Evolutionary conservation across 2,329 filamentous ascomycete genomes (phyloP).

Genomic region (Celoporthe dispersa): DNA sequence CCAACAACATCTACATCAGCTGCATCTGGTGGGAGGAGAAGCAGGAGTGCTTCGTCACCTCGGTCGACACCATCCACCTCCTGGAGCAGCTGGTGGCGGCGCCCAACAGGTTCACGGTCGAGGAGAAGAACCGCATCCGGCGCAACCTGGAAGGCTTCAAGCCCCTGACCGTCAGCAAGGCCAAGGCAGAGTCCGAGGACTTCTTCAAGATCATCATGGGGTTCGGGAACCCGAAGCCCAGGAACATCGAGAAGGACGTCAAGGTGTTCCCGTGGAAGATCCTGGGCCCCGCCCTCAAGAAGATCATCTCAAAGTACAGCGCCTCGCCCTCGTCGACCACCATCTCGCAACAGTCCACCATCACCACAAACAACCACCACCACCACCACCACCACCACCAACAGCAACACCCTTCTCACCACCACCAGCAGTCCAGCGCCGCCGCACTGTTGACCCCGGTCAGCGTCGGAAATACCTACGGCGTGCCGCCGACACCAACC

Average conservation of each 20-base stretch:
- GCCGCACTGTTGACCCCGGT: constrained; percentile 43
- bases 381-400: too few relatives aligned
- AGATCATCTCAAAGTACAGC: constrained; percentile 96
- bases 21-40: constrained; percentile 98
- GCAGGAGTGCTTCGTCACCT: constrained; percentile 89
- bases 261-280: constrained; percentile 99
- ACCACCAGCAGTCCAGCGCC: constrained; percentile 18
- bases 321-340: constrained; percentile 40
- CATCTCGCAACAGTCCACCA: constrained; percentile 32
- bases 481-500: constrained; percentile 53
- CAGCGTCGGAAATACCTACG: constrained; percentile 46
- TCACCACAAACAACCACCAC: constrained; percentile 29
- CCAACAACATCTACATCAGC: constrained; percentile 90
- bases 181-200: constrained; percentile 88
- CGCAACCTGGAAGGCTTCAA: constrained; percentile 94
- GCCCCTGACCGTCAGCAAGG: constrained; percentile 90
- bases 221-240: constrained; percentile 90
- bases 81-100: constrained; percentile 84
- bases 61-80: constrained; percentile 95
- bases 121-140: constrained; percentile 97
- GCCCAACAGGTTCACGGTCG: constrained; percentile 82
- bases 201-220: constrained; percentile 99
- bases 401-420: too few relatives aligned
- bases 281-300: constrained; percentile 83
- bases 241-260: constrained; percentile 98